Base-by-base conservation (phyloP, 2,329 filamentous ascomycete genomes). In the Lomentospora prolificans region DNA sequence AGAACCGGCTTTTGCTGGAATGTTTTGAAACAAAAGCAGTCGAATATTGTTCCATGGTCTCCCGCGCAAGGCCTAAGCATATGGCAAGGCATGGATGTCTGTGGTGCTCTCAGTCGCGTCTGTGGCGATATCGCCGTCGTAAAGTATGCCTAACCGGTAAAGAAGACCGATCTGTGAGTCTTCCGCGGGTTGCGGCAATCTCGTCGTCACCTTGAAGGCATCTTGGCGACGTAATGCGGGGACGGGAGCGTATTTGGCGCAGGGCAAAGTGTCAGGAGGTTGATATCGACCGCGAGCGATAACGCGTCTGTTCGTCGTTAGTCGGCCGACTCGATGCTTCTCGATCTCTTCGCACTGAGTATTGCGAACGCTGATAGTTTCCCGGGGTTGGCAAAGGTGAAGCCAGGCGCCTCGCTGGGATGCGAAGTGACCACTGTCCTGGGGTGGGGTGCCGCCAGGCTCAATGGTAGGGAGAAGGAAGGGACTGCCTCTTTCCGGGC, bases 111-210 rank as follows among this genome's bases (percentile, higher is more conserved):
- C 36, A n/a, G 8, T 41, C 5, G 8, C 36, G 7, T 41, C 36
- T 7, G 5, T 8, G 10, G 4, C 17, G 17, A 10, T 19, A 4
- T 69, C 67, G 19, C 75, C 66, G 31, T 75, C 72, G 60, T 76
- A 76, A 14, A 77, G 65, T 52, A 77, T 60, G 1, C 74, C 75
- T 59, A 75, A 64, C 27, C 67, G 66, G 59, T 76, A 77, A 27
- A 76, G 67, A 57, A 74, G 67, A 1, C 67, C 70, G 1, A 72
- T 61, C 24, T 46, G 41, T 8, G n/a, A n/a, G 19, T 25, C 41
- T 24, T n/a, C 41, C 9, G 17, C 17, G 41, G 41, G 41, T 24
- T 9, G 41, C 10, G 41, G 41, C n/a, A 10, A 46, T 10, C n/a
- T 19, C 36, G 36, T n/a, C 33, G 41, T 46, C 41, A 46, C 41